Conservation (phyloP, 106 monocot genomes). For the Dactylorhiza incarnata region DNA sequence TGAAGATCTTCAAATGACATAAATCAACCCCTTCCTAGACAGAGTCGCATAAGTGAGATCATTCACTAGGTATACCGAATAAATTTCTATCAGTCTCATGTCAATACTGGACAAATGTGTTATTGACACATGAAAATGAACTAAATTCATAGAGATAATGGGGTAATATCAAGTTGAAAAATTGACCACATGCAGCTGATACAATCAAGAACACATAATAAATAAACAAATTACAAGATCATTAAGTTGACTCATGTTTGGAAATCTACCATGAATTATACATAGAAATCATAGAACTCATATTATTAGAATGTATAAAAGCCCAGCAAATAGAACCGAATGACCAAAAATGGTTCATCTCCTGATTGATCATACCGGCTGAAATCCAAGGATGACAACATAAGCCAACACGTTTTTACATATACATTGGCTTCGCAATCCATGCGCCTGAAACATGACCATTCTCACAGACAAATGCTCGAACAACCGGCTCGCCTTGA, state of each 20-base stretch:
- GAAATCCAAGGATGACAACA: background rate
- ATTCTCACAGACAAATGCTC: constrained; percentile 10
- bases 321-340: background rate
- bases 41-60: too few relatives aligned
- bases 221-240: background rate
- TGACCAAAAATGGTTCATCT: background rate
- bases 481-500: constrained; percentile 4
- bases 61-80: too few relatives aligned
- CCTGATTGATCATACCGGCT: background rate
- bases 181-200: background rate
- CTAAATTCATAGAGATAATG: too few relatives aligned
- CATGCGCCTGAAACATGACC: constrained; percentile 10
- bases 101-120: background rate
- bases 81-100: too few relatives aligned
- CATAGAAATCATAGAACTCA: background rate
- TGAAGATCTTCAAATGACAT: background rate
- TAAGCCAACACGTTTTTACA: background rate
- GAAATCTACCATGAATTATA: background rate
- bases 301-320: background rate
- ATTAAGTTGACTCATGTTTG: too few relatives aligned
- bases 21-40: background rate
- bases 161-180: background rate
- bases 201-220: background rate
- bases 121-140: background rate
- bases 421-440: constrained; percentile 11